phyloP scores from a whole-genome alignment of 2,329 filamentous ascomycete species.

The Penicillium hordei region DNA sequence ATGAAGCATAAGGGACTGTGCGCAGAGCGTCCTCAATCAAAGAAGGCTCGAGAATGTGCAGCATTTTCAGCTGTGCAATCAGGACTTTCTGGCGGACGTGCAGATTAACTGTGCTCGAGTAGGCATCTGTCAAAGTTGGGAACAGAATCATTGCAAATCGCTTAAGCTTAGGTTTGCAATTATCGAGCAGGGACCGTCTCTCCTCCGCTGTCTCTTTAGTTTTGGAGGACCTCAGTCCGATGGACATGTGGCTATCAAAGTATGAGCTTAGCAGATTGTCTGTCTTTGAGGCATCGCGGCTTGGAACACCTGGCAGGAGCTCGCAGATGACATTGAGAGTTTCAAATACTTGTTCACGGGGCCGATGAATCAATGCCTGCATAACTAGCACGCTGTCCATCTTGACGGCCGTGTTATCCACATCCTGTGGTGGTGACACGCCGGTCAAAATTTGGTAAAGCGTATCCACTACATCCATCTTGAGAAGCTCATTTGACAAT shows the following conservation, averaged over 20 bases:
- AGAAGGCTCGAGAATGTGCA: constrained; percentile 84
- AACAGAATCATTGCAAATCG: constrained; percentile 91
- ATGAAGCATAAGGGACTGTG: constrained; percentile 91
- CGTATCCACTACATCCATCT: constrained; percentile 95
- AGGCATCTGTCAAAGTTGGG: constrained; percentile 92
- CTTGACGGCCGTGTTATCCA: constrained; percentile 57
- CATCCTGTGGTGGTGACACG: constrained; percentile 81
- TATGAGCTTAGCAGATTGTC: constrained; percentile 49
- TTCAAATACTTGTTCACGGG: constrained; percentile 93
- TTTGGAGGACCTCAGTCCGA: constrained; percentile 36
- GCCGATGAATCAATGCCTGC: constrained; percentile 95
- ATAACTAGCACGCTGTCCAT: constrained; percentile 97
- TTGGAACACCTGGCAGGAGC: constrained; percentile 73
- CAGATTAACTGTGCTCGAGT: constrained; percentile 95
- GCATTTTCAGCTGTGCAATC: constrained; percentile 94
- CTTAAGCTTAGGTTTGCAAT: constrained; percentile 83
- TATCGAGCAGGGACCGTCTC: constrained; percentile 74
- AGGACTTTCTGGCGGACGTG: constrained; percentile 93
- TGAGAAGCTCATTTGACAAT: constrained; percentile 85
- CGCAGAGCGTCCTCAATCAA: constrained; percentile 84
- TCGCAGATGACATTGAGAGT: constrained; percentile 98
- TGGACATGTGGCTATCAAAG: constrained; percentile 48
- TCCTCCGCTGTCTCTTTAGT: constrained; percentile 66
- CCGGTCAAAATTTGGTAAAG: constrained; percentile 96
- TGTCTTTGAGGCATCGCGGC: constrained; percentile 52